Evolutionary conservation across 345 rosid genomes (phyloP).

Genomic region (Sonneratia alba): DNA sequence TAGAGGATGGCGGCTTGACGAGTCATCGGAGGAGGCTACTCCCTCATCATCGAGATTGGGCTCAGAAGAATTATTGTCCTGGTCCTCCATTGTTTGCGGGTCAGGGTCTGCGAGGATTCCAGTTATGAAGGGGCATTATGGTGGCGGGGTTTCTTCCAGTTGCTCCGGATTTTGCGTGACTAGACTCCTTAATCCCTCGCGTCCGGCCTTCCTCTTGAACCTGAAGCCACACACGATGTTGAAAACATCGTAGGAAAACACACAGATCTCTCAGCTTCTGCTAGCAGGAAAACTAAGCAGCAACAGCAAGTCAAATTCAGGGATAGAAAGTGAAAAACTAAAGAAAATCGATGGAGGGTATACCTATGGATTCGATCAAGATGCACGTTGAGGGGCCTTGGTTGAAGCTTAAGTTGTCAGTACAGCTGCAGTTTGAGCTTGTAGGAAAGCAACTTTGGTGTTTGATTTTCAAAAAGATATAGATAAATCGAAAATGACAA

Average conservation of each 20-base stretch:
- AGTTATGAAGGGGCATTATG: slow-evolving; percentile 11
- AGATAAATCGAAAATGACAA: background rate
- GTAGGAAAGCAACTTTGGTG: slow-evolving; percentile 4
- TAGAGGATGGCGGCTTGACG: slow-evolving; percentile 24
- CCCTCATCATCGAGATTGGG: slow-evolving; percentile 4
- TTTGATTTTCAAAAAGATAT: slow-evolving; percentile 1
- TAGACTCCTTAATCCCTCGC: slow-evolving; percentile 10
- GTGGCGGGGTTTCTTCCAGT: slow-evolving; percentile 10
- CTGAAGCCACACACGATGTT: slow-evolving; percentile 15
- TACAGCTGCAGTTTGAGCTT: too few relatives aligned
- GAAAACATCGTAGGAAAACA: background rate
- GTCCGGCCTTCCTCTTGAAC: slow-evolving; percentile 5
- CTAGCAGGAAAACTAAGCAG: background rate
- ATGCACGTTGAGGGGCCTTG: background rate
- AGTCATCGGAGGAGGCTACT: slow-evolving; percentile 32
- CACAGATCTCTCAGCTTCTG: background rate
- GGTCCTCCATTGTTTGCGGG: slow-evolving; percentile 12
- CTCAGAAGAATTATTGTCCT: slow-evolving; percentile 12
- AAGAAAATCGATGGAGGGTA: background rate
- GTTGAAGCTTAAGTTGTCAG: too few relatives aligned
- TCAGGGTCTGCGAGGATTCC: slow-evolving; percentile 14
- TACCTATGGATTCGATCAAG: background rate
- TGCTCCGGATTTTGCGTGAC: slow-evolving; percentile 5
- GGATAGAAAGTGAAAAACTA: background rate
- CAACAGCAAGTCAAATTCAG: background rate